Evolutionary conservation across 176 grass and related monocot genomes (phyloP), one percentile per base, ranked within the genome.

Genomic region (Miscanthus lutarioriparius): DNA sequence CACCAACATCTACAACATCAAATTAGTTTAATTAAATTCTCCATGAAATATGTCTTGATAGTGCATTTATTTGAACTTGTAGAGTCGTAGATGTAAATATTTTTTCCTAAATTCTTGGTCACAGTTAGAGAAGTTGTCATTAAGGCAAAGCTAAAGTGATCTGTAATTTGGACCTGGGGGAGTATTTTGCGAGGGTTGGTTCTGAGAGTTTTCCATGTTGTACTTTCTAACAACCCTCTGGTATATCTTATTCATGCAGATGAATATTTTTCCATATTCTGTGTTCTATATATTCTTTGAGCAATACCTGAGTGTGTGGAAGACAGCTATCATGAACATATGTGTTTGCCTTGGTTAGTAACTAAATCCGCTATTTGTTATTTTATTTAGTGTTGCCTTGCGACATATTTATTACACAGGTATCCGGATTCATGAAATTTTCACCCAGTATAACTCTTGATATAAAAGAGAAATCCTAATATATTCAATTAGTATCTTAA

Each of bases 201-300:
- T 78, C 22, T 67, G 59, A 82, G 27, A 32, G 37, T 82, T 82
- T 65, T 20, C 58, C 12, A 59, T 8, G 71, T 47, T 82, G 13
- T 86, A 67, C 38, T 48, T 77, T 47, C 35, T 85, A 54, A 78
- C 67, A 68, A 45, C 6, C 82, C 63, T 73, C 77, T 33, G 69
- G 90, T 87, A 51, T 86, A 80, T 86, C 26, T 62, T 82, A 64
- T 56, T 47, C 82, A 16, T 82, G 88, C 93, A 98, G 96, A 94
- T 98, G 91, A 65, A 94, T 70, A 90, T 98, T 59, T 98, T 98
- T 72, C 96, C 96, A 66, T 98, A 98, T 93, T 93, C 93, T 6
- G 93, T 98, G 27, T 98, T 98, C 86, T 95, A 98, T 86, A 92
- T 98, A 94, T 98, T 92, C 72, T 98, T 98, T 83, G 96, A 98